Evolutionary conservation across 768 basidiomycete genomes (phyloP).

Genomic region (Termitomyces sp.): DNA sequence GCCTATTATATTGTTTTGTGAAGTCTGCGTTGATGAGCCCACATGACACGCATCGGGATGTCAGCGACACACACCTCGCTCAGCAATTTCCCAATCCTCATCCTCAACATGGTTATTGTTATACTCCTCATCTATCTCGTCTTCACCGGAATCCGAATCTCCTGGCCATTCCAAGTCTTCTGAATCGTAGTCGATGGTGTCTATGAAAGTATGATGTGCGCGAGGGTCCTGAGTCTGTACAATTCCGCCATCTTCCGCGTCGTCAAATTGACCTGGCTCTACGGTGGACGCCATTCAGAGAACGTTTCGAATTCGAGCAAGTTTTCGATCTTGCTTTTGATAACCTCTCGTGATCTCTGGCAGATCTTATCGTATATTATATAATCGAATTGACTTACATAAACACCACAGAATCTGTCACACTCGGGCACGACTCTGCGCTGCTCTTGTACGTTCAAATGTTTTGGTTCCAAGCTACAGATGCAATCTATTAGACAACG

Average conservation of each 20-base stretch:
- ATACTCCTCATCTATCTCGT: conserved; percentile 46
- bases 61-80: conserved; percentile 55
- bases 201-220: conserved; percentile 41
- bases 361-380: conserved; percentile 3
- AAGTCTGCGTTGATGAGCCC: conserved; percentile 63
- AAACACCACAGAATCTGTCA: no score
- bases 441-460: background rate
- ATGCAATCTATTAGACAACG: conserved; percentile 45
- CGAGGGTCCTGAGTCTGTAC: conserved; percentile 17
- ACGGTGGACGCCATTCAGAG: conserved; percentile 31
- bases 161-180: conserved; percentile 31
- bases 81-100: conserved; percentile 87
- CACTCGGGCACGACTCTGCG: background rate
- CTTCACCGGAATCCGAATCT: conserved; percentile 38
- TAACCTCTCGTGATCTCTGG: background rate
- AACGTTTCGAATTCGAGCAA: background rate
- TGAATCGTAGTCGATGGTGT: conserved; percentile 37
- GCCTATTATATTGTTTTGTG: conserved; percentile 96
- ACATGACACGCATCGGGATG: background rate
- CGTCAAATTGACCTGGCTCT: conserved; percentile 61
- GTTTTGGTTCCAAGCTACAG: no score
- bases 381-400: background rate
- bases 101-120: conserved; percentile 71
- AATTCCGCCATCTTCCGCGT: conserved; percentile 40
- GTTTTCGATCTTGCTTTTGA: no score